Evolutionary conservation across 176 grass and related monocot genomes (phyloP), one percentile per base, ranked within the genome.

Genomic region (Rhipidocladum racemiflorum): DNA sequence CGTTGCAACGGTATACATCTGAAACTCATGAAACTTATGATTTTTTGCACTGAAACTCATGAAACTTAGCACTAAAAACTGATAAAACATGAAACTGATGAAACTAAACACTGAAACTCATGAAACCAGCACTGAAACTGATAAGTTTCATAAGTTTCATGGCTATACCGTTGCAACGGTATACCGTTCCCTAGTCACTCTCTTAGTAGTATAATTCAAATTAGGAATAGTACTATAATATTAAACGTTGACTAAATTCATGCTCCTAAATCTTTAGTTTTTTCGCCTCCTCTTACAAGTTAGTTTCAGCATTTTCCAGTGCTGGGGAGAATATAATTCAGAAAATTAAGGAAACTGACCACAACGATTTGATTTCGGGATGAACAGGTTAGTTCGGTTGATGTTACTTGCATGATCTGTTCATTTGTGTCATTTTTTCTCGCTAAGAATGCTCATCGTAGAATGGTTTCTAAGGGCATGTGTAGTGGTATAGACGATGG

Each of bases 401-500:
- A 70, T 39, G 1, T 8, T 60, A 28, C 27, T 13, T 15, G 54
- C 36, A 63, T 43, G 20, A 17, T 60, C 40, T 12, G 3, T 24
- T 61, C 12, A 7, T 51, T 76, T 53, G 32, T 61, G 15, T 62
- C 34, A 40, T 80, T 85, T 85, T 89, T 39, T 59, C 51, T 76
- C 42, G 43, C 4, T 53, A 24, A 9, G 54, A 59, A 72, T 23
- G 28, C 50, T 25, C 67, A 6, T 62, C 43, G 44, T 70, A 34
- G 63, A 68, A 63, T 80, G 17, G 17, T 54, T 9, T 42, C 7
- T 6, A 88, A 75, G 76, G 32, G 9, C 4, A 34, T 3, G 2
- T 34, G 4, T 2, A 34, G 32, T 34, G 32, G 32, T 34, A 34
- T 34, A 34, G 32, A 34, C 32, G 32, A 3, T 34, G 32, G 32